Base-by-base conservation (phyloP, 768 basidiomycete genomes). In the Tephrocybe sp. region DNA sequence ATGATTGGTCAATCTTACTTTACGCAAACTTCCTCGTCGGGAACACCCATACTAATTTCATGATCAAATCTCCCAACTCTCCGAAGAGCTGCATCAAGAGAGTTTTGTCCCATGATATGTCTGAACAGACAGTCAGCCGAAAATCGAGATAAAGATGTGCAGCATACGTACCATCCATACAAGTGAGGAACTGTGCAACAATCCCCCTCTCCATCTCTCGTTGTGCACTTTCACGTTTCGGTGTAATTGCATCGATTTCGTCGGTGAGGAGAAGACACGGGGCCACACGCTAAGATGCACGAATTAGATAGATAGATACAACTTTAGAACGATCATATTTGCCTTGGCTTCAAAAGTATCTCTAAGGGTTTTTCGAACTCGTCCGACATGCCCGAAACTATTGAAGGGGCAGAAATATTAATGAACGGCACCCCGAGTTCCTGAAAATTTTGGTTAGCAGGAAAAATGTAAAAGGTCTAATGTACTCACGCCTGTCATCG, bases 301-400 rank as follows among this genome's bases (percentile, higher is more conserved):
- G 31, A 19, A 2, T 44, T 31, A 47, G 38, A 46, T 25, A 18
- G 39, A 9, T 24, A 30, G 16, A 15, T 25, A n/a, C 7, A 44
- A 31, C n/a, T n/a, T n/a, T n/a, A n/a, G n/a, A n/a, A n/a, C n/a
- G n/a, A n/a, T n/a, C n/a, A n/a, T 92, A 71, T 92, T 95, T 6
- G 97, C 97, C 66, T 98, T n/a, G n/a, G n/a, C 96, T 25, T 97
- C 96, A 61, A 99, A 99, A 0, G 92, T 94, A 61, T 98, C 96
- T 35, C 97, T 74, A 4, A 99, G 71, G 0, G 93, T 95, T 73
- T 96, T 65, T 99, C 97, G 0, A 92, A 95, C 67, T 99, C 97
- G 38, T 97, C 97, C 0, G 93, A 97, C 93, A 98, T 97, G 1
- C 97, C 96, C 2, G 91, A 94, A 7, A 99, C 93, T 51, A 99